Percentiles rank a stretch among this genome's conserved stretches.
Conservation (phyloP, 768 basidiomycete genomes). For the Tylopilus cervinicoccineus region DNA sequence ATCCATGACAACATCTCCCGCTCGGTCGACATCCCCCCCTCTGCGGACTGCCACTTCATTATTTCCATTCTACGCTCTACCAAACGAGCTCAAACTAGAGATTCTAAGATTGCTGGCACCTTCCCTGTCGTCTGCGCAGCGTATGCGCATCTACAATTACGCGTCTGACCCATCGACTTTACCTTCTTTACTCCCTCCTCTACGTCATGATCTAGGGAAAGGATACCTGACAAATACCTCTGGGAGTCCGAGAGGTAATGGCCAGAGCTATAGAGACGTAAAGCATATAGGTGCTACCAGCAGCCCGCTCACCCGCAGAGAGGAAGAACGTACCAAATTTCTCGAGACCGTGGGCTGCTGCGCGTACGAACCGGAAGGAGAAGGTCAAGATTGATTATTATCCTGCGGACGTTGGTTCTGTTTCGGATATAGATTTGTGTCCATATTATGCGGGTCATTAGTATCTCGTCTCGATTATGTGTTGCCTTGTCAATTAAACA, state of each 20-base stretch:
- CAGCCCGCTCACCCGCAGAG: slow-evolving; percentile 38
- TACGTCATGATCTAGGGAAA: slow-evolving; percentile 21
- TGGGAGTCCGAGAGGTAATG: slow-evolving; percentile 8
- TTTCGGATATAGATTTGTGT: slow-evolving; percentile 6
- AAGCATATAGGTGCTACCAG: slow-evolving; percentile 38
- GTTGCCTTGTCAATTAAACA: background rate
- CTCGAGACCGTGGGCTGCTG: slow-evolving; percentile 43
- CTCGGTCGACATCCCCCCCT: slow-evolving; percentile 14
- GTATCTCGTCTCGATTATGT: background rate
- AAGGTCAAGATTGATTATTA: background rate
- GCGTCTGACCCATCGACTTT: slow-evolving; percentile 49
- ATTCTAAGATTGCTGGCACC: slow-evolving; percentile 56
- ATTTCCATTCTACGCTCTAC: slow-evolving; percentile 43
- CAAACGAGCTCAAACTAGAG: slow-evolving; percentile 54
- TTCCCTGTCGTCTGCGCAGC: slow-evolving; percentile 52
- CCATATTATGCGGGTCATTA: background rate
- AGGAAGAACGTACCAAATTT: slow-evolving; percentile 42
- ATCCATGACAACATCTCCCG: slow-evolving; percentile 9
- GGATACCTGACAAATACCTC: slow-evolving; percentile 21
- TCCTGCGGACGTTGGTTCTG: background rate
- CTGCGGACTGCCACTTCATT: slow-evolving; percentile 14
- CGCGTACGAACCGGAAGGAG: slow-evolving; percentile 38
- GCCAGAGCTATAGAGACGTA: slow-evolving; percentile 31
- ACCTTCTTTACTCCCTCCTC: slow-evolving; percentile 37
- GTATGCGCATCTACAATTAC: slow-evolving; percentile 50